phyloP scores from a whole-genome alignment of 345 rosid genomes.

The Kernera saxatilis region DNA sequence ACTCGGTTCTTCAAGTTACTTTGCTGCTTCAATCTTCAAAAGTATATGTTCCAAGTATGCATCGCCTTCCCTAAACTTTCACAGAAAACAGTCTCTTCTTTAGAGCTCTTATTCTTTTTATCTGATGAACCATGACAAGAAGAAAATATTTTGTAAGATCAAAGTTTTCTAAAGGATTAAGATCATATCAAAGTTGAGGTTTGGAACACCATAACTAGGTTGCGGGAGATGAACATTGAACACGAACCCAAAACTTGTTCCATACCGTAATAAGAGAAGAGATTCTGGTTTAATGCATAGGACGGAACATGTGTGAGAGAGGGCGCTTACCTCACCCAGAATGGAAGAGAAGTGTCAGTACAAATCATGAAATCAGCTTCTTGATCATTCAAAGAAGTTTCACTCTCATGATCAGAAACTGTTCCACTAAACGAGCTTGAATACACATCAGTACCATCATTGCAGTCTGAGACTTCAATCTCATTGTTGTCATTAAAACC shows the following conservation, averaged over 20 bases:
- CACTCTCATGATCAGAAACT: conserved; percentile 39
- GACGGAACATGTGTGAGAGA: conserved; percentile 35
- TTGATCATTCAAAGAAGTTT: conserved; percentile 39
- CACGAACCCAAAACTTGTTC: not conserved
- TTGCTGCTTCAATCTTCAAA: conserved; percentile 50
- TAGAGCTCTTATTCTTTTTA: conserved; percentile 28
- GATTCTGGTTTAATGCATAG: conserved; percentile 44
- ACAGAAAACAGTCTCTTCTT: conserved; percentile 34
- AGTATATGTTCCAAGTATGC: conserved; percentile 51
- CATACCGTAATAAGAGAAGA: conserved; percentile 75
- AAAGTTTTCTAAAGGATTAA: not conserved
- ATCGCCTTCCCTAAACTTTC: conserved; percentile 45
- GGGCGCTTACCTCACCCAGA: conserved; percentile 41
- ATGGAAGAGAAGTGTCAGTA: conserved; percentile 24
- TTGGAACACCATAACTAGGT: conserved; percentile 12
- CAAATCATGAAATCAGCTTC: conserved; percentile 58
- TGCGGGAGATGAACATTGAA: conserved; percentile 12
- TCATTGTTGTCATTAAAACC: conserved; percentile 1
- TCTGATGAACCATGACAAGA: conserved; percentile 26
- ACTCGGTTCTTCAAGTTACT: conserved; percentile 47
- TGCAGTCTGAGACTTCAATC: conserved; percentile 25
- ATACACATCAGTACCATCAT: conserved; percentile 51
- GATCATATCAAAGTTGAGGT: not conserved
- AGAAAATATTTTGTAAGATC: not conserved
- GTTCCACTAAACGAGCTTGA: conserved; percentile 79